These are phyloP conservation scores for Colletotrichum sidae DNA, from an alignment of 2,329 filamentous ascomycete species.

Conservation along the genomic window DNA sequence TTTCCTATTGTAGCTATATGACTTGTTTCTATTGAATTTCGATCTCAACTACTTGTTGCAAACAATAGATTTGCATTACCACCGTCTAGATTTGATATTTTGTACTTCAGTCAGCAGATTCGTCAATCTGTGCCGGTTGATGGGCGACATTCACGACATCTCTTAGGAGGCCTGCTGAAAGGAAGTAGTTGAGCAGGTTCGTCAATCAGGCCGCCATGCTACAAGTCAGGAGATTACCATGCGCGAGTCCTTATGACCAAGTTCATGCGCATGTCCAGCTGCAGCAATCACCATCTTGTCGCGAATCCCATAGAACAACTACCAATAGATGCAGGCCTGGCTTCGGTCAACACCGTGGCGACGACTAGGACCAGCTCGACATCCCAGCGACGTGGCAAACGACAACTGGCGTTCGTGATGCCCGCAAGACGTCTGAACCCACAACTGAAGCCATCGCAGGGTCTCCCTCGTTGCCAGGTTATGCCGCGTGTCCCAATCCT, in stretches of 20 bases:
- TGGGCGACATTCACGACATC: not conserved
- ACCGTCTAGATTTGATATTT: too few species aligned
- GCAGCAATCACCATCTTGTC: too few species aligned
- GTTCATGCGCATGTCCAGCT: not conserved
- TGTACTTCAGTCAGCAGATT: too few species aligned
- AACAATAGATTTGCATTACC: too few species aligned
- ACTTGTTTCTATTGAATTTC: too few species aligned
- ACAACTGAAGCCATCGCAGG: not conserved
- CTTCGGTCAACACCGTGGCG: not conserved
- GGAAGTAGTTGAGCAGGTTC: not conserved
- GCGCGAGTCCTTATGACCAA: not conserved
- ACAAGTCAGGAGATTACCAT: not conserved
- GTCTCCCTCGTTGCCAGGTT: slow-evolving; percentile 22
- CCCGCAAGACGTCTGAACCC: slow-evolving; percentile 13
- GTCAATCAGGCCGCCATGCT: not conserved
- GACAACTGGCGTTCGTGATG: slow-evolving; percentile 4
- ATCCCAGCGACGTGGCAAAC: slow-evolving; percentile 20
- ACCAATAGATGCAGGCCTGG: not conserved
- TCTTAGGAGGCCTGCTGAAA: too few species aligned
- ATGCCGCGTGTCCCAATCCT: slow-evolving; percentile 10
- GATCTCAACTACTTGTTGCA: too few species aligned
- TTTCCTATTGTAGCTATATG: too few species aligned
- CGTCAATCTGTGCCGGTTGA: too few species aligned
- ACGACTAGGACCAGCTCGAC: not conserved
- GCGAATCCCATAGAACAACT: too few species aligned